These are phyloP conservation scores for Skeletonema costatum DNA, from an alignment of 108 stramenopile species.

Conservation along the genomic window DNA sequence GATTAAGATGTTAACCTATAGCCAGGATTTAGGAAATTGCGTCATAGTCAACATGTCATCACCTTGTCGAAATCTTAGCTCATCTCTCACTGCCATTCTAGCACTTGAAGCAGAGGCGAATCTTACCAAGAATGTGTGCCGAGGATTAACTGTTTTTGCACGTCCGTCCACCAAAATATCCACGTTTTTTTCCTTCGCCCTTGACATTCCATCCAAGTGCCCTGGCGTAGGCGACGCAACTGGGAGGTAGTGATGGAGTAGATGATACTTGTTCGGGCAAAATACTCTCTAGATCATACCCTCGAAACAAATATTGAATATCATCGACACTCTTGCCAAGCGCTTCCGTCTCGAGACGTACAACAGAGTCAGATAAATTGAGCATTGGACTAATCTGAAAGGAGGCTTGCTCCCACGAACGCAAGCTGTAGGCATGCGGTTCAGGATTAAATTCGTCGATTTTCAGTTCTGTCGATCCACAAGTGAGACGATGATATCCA, in stretches of 20 bases:
- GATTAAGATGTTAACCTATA: background rate
- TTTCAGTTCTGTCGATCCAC: conserved; percentile 20
- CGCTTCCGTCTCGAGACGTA: conserved; percentile 39
- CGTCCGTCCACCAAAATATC: conserved; percentile 12
- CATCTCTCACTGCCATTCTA: conserved; percentile 46
- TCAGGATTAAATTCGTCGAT: conserved; percentile 31
- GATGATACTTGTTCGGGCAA: background rate
- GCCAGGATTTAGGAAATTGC: conserved; percentile 15
- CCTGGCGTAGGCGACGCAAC: background rate
- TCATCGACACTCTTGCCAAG: conserved; percentile 20
- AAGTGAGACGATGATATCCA: conserved; percentile 17
- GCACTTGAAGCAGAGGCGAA: conserved; percentile 45
- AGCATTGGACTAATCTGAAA: conserved; percentile 38
- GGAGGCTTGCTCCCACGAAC: conserved; percentile 31
- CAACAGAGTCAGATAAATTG: conserved; percentile 43
- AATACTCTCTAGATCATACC: conserved; percentile 34
- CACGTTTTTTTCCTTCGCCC: background rate
- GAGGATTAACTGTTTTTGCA: background rate
- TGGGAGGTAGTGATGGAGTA: background rate
- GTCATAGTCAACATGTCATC: background rate
- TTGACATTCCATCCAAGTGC: conserved; percentile 40
- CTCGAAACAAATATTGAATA: conserved; percentile 42
- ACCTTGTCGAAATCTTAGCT: conserved; percentile 6
- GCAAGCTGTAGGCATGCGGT: background rate
- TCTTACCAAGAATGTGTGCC: conserved; percentile 37